phyloP scores from a whole-genome alignment of 805 yeast species.

The Pichia kluyveri region DNA sequence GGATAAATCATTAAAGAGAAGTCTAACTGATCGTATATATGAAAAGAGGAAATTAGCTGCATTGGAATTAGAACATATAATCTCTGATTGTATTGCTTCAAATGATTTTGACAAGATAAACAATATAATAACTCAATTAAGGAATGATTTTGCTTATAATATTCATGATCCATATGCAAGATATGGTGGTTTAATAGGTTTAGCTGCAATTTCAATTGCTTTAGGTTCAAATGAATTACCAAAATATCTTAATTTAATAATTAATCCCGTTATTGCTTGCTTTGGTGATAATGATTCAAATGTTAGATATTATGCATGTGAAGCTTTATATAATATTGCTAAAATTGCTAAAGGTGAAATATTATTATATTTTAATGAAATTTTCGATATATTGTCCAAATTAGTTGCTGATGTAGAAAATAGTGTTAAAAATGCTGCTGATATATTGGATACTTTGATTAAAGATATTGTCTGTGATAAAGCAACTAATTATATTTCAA shows the following conservation, averaged over 20 bases:
- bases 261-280: slow-evolving; percentile 90
- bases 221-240: slow-evolving; percentile 81
- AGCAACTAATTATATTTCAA: slow-evolving; percentile 78
- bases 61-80: slow-evolving; percentile 65
- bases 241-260: slow-evolving; percentile 68
- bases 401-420: slow-evolving; percentile 86
- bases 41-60: slow-evolving; percentile 77
- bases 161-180: slow-evolving; percentile 80
- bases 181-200: slow-evolving; percentile 91
- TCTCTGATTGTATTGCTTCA: slow-evolving; percentile 56
- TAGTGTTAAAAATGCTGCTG: slow-evolving; percentile 92
- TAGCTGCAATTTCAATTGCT: slow-evolving; percentile 94
- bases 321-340: slow-evolving; percentile 88
- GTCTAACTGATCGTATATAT: slow-evolving; percentile 63
- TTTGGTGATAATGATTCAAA: slow-evolving; percentile 97
- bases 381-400: slow-evolving; percentile 85
- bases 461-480: slow-evolving; percentile 94
- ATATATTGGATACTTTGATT: slow-evolving; percentile 77
- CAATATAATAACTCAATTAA: slow-evolving; percentile 61
- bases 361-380: slow-evolving; percentile 82
- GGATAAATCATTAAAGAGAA: slow-evolving; percentile 49
- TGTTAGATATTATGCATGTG: slow-evolving; percentile 95
- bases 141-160: slow-evolving; percentile 72
- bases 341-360: slow-evolving; percentile 96
- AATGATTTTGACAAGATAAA: slow-evolving; percentile 49